Percentiles rank a stretch among this genome's conserved stretches.
Conservation (phyloP, 2,329 filamentous ascomycete genomes). For the Ceratocystis albifundus region DNA sequence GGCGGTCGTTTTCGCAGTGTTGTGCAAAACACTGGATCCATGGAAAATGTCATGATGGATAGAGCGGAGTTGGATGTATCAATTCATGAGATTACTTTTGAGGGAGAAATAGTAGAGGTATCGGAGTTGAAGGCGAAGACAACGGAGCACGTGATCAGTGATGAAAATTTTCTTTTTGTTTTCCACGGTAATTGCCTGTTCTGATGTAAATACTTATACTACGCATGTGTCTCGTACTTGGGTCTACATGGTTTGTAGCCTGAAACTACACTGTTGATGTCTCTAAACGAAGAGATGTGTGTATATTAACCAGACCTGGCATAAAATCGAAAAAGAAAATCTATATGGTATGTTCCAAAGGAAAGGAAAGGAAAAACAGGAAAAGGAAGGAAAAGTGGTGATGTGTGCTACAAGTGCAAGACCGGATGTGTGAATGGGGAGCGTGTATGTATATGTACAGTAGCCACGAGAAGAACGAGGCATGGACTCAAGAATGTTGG, state of each 20-base stretch:
- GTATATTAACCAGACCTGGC: constrained; percentile 2
- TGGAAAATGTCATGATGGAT: background rate
- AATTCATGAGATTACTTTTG: background rate
- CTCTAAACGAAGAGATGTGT: constrained; percentile 4
- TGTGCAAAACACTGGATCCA: constrained; percentile 32
- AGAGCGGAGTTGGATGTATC: too few relatives aligned
- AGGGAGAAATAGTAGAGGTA: background rate
- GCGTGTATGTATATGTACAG: background rate
- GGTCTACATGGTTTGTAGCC: background rate
- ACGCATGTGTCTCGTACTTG: background rate
- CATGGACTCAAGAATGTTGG: background rate
- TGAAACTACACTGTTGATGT: background rate
- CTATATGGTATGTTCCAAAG: constrained; percentile 1
- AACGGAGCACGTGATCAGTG: background rate
- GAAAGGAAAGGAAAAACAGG: background rate
- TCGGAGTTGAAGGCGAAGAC: background rate
- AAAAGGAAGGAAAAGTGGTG: background rate
- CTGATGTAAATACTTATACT: background rate
- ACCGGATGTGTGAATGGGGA: background rate
- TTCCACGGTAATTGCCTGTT: background rate
- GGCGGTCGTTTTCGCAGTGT: constrained; percentile 32
- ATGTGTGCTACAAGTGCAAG: background rate
- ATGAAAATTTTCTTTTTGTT: background rate
- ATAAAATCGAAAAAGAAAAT: constrained; percentile 6
- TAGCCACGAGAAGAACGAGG: background rate